Conservation (phyloP, 495 filamentous ascomycete species). For the Hypoxylon lienhwacheense region DNA sequence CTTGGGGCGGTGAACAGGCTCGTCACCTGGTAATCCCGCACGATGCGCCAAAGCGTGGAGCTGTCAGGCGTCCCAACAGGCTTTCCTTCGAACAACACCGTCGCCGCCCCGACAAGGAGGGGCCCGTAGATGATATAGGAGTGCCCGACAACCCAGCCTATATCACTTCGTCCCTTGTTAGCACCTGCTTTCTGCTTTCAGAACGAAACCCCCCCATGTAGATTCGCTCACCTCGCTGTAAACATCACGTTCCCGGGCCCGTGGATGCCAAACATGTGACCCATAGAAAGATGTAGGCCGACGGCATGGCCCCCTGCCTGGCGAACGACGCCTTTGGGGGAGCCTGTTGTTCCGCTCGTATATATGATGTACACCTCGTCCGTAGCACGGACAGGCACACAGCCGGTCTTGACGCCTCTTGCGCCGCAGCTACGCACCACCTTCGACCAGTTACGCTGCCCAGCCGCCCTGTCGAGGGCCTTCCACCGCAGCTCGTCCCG, state of each 20-base stretch:
- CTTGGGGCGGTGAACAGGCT: constrained; percentile 82
- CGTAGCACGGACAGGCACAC: constrained; percentile 74
- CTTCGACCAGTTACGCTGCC: constrained; percentile 78
- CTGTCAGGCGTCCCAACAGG: constrained; percentile 88
- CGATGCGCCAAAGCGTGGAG: constrained; percentile 82
- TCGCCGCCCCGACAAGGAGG: constrained; percentile 80
- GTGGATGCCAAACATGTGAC: constrained; percentile 75
- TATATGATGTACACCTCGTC: constrained; percentile 91
- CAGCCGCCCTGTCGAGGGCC: constrained; percentile 59
- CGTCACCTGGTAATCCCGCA: constrained; percentile 83
- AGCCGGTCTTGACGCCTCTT: constrained; percentile 64
- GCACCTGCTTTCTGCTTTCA: constrained; percentile 34
- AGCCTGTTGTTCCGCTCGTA: constrained; percentile 79
- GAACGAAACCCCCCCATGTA: neutral
- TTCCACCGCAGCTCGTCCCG: constrained; percentile 77
- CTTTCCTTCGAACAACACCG: constrained; percentile 89
- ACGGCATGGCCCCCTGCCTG: constrained; percentile 88
- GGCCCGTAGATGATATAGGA: constrained; percentile 81
- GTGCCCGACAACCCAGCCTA: constrained; percentile 85
- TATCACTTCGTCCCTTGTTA: constrained; percentile 55
- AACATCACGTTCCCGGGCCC: constrained; percentile 85
- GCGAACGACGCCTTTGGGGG: constrained; percentile 85
- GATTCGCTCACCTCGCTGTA: constrained; percentile 57
- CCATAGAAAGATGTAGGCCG: constrained; percentile 75
- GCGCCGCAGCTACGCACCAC: constrained; percentile 67